phyloP scores from a whole-genome alignment of 1,284 basidiomycete genomes.

The Sporisorium iseilematis-ciliati region DNA sequence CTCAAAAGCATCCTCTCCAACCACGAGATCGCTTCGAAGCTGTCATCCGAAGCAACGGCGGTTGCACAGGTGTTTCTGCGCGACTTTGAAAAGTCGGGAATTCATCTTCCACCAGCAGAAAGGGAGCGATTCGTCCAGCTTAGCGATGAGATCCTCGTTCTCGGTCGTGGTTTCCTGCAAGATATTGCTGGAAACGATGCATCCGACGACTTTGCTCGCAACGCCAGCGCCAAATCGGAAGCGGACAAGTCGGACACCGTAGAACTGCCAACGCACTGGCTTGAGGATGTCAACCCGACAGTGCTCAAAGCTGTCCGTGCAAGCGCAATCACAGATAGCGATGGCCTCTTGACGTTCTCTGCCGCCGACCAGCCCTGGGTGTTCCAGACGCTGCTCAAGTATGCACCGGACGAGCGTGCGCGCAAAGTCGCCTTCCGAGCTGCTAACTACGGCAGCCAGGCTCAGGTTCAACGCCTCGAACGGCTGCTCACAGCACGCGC shows the following conservation, averaged over 20 bases:
- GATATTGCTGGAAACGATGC: slow-evolving; percentile 52
- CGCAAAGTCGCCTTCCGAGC: slow-evolving; percentile 79
- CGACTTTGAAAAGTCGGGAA: slow-evolving; percentile 97
- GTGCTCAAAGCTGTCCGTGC: slow-evolving; percentile 33
- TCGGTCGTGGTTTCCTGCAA: slow-evolving; percentile 87
- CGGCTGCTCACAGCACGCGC: slow-evolving; percentile 56
- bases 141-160: slow-evolving; percentile 89
- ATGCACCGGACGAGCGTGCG: slow-evolving; percentile 82
- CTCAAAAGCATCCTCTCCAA: slow-evolving; percentile 70
- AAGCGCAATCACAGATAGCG: slow-evolving; percentile 21
- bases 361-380: slow-evolving; percentile 76
- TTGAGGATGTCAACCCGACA: slow-evolving; percentile 46
- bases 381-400: slow-evolving; percentile 90
- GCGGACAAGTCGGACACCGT: slow-evolving; percentile 22
- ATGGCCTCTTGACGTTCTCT: slow-evolving; percentile 45
- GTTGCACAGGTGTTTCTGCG: slow-evolving; percentile 93
- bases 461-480: slow-evolving; percentile 62
- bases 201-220: slow-evolving; percentile 45
- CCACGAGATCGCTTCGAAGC: slow-evolving; percentile 59
- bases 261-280: slow-evolving; percentile 49
- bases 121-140: slow-evolving; percentile 86
- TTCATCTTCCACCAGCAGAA: slow-evolving; percentile 83
- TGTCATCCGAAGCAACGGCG: slow-evolving; percentile 69
- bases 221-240: slow-evolving; percentile 29
- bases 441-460: slow-evolving; percentile 54